phyloP scores from a whole-genome alignment of 768 basidiomycete species.

The Lentinula guzmanii region DNA sequence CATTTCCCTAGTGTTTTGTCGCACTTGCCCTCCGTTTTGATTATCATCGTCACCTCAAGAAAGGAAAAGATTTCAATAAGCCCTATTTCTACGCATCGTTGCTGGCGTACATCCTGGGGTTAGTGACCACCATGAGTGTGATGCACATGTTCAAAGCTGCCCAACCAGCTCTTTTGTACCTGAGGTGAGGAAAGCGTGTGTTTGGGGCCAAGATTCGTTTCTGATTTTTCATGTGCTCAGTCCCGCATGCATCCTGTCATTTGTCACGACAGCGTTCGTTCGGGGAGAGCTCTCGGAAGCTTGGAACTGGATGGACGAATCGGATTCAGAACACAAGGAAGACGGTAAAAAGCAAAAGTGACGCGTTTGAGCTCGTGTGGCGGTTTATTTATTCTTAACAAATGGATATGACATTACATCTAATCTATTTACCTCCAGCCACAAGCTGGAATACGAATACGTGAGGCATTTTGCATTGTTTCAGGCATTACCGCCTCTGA shows the following conservation, averaged over 20 bases:
- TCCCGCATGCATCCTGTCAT: slow-evolving; percentile 73
- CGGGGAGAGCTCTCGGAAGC: slow-evolving; percentile 67
- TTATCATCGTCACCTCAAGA: slow-evolving; percentile 32
- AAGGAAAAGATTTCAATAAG: slow-evolving; percentile 37
- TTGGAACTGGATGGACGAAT: slow-evolving; percentile 69
- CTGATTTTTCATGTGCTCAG: slow-evolving; percentile 25
- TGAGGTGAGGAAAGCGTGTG: slow-evolving; percentile 50
- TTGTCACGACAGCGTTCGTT: slow-evolving; percentile 48
- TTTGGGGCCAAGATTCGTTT: neutral
- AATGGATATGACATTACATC: neutral
- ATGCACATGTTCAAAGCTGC: slow-evolving; percentile 76
- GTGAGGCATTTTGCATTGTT: no score
- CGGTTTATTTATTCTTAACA: neutral
- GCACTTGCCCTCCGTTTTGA: slow-evolving; percentile 88
- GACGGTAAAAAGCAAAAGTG: slow-evolving; percentile 7
- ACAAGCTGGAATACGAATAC: no score
- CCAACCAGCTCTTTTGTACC: slow-evolving; percentile 90
- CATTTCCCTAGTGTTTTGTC: slow-evolving; percentile 40
- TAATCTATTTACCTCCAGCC: neutral
- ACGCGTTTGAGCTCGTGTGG: neutral
- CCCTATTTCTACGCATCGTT: slow-evolving; percentile 74
- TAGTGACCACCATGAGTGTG: slow-evolving; percentile 72
- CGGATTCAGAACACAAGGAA: slow-evolving; percentile 17
- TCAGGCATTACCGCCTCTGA: no score
- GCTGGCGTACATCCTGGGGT: slow-evolving; percentile 66